phyloP scores from a whole-genome alignment of 768 basidiomycete species.

The Clitopilus hobsonii region DNA sequence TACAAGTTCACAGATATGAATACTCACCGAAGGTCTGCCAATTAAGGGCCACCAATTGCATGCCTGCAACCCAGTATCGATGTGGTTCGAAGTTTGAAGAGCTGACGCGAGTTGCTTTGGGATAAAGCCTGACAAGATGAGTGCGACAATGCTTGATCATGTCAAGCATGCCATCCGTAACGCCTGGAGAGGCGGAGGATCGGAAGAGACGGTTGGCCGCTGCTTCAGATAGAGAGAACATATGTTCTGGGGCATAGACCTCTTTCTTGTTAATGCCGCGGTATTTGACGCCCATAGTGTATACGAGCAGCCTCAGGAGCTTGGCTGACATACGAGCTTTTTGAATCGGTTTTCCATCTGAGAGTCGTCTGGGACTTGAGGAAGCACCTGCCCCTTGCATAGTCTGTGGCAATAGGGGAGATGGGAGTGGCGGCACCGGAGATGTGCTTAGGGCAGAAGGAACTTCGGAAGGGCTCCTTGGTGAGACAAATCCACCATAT shows the following conservation, averaged over 20 bases:
- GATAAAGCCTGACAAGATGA: constrained; percentile 87
- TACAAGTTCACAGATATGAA: neutral
- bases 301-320: neutral
- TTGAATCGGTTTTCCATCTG: too few relatives aligned
- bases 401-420: too few relatives aligned
- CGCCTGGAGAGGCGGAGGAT: neutral
- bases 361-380: too few relatives aligned
- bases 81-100: constrained; percentile 92
- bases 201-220: neutral
- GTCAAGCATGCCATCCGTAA: constrained; percentile 45
- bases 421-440: neutral
- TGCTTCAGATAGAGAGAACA: constrained; percentile 1
- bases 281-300: neutral
- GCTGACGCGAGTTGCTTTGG: constrained; percentile 75
- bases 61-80: constrained; percentile 86
- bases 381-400: too few relatives aligned
- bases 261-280: constrained; percentile 1
- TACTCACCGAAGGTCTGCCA: constrained; percentile 38
- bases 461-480: neutral
- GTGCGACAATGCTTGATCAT: constrained; percentile 87
- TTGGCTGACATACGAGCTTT: neutral
- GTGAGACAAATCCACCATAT: neutral
- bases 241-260: constrained; percentile 1
- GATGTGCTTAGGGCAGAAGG: neutral
- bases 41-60: constrained; percentile 91